Percentiles rank a stretch among this genome's conserved stretches.
Conservation (phyloP, 108 stramenopile species). For the Stephanodiscus minutulus region DNA sequence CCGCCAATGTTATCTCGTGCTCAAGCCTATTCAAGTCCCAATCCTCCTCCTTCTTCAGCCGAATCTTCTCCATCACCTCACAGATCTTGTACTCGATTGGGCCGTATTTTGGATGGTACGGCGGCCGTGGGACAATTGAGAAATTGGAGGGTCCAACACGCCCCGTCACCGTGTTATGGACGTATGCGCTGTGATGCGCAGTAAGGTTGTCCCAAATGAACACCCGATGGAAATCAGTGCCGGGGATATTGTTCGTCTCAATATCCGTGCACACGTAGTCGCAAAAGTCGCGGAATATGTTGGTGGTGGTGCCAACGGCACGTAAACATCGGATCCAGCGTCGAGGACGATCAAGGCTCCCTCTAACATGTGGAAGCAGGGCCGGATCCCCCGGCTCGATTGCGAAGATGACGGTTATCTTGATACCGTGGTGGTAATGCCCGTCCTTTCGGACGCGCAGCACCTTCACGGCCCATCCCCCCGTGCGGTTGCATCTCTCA, state of each 20-base stretch:
- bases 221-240: constrained; percentile 14
- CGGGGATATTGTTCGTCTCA: constrained; percentile 6
- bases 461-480: constrained; percentile 1
- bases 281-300: constrained; percentile 17
- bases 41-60: background rate
- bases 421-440: constrained; percentile 9
- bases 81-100: constrained; percentile 19
- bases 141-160: constrained; percentile 1
- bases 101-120: constrained; percentile 15
- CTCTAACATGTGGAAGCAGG: background rate
- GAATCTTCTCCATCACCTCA: background rate
- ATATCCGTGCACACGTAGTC: constrained; percentile 13
- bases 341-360: constrained; percentile 4
- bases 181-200: constrained; percentile 17
- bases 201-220: constrained; percentile 27
- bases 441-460: constrained; percentile 13
- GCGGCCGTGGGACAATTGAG: constrained; percentile 12
- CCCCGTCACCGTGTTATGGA: constrained; percentile 18
- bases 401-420: constrained; percentile 1
- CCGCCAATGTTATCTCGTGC: too few species aligned
- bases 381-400: constrained; percentile 10
- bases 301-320: constrained; percentile 12
- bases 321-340: constrained; percentile 11
- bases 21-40: background rate
- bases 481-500: constrained; percentile 16